Conservation (phyloP, 495 filamentous ascomycete genomes). For the Pyronema domesticum region DNA sequence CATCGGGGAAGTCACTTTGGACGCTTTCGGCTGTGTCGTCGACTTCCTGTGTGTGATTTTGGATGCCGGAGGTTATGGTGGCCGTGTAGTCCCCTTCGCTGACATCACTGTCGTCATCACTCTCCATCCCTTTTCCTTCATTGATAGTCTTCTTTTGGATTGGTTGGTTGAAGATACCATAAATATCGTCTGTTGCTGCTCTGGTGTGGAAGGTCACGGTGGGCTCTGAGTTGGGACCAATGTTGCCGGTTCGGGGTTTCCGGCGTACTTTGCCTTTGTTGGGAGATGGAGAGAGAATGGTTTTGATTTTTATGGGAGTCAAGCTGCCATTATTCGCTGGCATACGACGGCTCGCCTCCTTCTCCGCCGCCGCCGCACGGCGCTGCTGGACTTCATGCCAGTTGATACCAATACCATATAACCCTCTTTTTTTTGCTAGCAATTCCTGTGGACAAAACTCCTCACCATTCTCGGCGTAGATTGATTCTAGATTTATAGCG, state of each 20-base stretch:
- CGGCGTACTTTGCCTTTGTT: slow-evolving; percentile 23
- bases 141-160: slow-evolving; percentile 35
- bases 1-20: slow-evolving; percentile 23
- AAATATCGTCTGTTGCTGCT: slow-evolving; percentile 91
- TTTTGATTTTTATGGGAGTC: slow-evolving; percentile 22
- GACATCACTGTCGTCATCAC: slow-evolving; percentile 43
- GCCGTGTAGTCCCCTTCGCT: slow-evolving; percentile 43
- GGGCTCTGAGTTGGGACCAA: slow-evolving; percentile 25
- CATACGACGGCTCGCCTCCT: slow-evolving; percentile 60
- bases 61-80: slow-evolving; percentile 1
- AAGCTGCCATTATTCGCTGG: slow-evolving; percentile 15
- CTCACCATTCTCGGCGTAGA: slow-evolving; percentile 45
- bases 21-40: slow-evolving; percentile 25
- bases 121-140: slow-evolving; percentile 26
- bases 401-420: slow-evolving; percentile 40
- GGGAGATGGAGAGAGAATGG: slow-evolving; percentile 20
- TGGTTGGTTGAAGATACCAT: slow-evolving; percentile 89
- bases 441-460: slow-evolving; percentile 60
- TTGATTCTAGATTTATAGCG: slow-evolving; percentile 63
- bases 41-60: slow-evolving; percentile 11
- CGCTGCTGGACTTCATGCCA: slow-evolving; percentile 35
- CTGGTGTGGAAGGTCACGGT: slow-evolving; percentile 96
- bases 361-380: slow-evolving; percentile 26
- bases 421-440: slow-evolving; percentile 59
- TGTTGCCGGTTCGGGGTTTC: slow-evolving; percentile 11